Evolutionary conservation across 306 rosid species (phyloP).

Genomic region (Quercus berberidifolia): DNA sequence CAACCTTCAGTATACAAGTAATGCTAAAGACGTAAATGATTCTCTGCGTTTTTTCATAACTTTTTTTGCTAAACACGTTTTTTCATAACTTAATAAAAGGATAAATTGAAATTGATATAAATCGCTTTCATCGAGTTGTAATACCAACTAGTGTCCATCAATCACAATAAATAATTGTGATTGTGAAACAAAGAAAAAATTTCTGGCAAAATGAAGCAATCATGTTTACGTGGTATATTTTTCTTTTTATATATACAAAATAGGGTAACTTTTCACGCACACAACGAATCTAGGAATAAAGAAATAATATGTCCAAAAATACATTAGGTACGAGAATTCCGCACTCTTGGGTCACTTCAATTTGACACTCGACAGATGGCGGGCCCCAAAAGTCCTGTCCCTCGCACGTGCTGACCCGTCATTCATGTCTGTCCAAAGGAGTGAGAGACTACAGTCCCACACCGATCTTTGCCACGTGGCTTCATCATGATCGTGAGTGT

Average conservation of each 20-base stretch:
- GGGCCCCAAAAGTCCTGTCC: neutral
- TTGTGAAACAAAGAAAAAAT: too few relatives aligned
- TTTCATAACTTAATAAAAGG: too few relatives aligned
- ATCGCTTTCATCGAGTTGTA: too few relatives aligned
- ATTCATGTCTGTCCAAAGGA: neutral
- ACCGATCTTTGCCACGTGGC: slow-evolving; percentile 1
- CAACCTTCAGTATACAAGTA: too few relatives aligned
- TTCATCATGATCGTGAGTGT: neutral
- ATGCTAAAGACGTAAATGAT: too few relatives aligned
- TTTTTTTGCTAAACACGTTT: too few relatives aligned
- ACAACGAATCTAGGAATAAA: neutral
- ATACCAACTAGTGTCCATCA: too few relatives aligned
- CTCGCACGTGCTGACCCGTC: slow-evolving; percentile 19
- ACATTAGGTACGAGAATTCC: slow-evolving; percentile 10
- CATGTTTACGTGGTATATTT: neutral
- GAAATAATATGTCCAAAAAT: neutral
- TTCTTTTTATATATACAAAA: too few relatives aligned
- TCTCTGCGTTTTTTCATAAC: too few relatives aligned
- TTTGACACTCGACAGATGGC: neutral
- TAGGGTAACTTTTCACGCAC: neutral
- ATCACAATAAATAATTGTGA: too few relatives aligned
- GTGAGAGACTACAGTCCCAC: neutral
- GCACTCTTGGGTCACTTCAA: slow-evolving; percentile 5
- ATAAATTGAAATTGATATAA: too few relatives aligned
- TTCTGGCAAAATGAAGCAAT: neutral